These are phyloP conservation scores for Prunus padus DNA, from an alignment of 306 rosid species.

Conservation along the genomic window DNA sequence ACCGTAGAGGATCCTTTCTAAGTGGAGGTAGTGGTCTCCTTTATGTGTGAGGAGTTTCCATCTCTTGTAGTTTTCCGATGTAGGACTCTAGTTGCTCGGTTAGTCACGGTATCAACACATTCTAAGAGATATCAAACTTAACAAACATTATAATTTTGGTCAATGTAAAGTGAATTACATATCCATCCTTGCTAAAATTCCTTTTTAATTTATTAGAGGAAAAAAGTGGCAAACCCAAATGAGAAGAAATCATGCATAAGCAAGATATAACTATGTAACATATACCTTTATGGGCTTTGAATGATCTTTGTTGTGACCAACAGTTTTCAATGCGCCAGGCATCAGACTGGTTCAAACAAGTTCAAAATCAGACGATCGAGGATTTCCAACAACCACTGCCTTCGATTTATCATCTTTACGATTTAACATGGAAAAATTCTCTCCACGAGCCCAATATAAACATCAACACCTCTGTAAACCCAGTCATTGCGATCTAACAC, in stretches of 20 bases:
- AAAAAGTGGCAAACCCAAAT: background rate
- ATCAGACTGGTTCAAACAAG: slow-evolving; percentile 79
- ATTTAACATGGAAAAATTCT: slow-evolving; percentile 77
- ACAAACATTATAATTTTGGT: too few species aligned
- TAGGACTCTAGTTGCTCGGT: too few species aligned
- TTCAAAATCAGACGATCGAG: slow-evolving; percentile 90
- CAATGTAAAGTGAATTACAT: background rate
- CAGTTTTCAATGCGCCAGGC: slow-evolving; percentile 87
- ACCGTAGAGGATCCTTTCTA: too few species aligned
- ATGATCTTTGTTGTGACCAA: slow-evolving; percentile 88
- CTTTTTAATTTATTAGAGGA: background rate
- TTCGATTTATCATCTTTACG: slow-evolving; percentile 65
- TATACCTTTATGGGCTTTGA: slow-evolving; percentile 93
- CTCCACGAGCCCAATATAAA: slow-evolving; percentile 76
- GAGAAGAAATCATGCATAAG: background rate
- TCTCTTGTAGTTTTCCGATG: too few species aligned
- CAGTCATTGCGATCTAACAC: slow-evolving; percentile 71
- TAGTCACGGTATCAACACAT: too few species aligned
- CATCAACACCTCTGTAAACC: slow-evolving; percentile 89
- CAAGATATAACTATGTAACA: background rate
- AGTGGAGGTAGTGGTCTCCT: too few species aligned
- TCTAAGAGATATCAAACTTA: background rate
- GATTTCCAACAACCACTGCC: slow-evolving; percentile 83
- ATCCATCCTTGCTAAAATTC: background rate
- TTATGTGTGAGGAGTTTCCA: too few species aligned